Conservation (phyloP, 331 rosid genomes). For the Phaseolus coccineus region DNA sequence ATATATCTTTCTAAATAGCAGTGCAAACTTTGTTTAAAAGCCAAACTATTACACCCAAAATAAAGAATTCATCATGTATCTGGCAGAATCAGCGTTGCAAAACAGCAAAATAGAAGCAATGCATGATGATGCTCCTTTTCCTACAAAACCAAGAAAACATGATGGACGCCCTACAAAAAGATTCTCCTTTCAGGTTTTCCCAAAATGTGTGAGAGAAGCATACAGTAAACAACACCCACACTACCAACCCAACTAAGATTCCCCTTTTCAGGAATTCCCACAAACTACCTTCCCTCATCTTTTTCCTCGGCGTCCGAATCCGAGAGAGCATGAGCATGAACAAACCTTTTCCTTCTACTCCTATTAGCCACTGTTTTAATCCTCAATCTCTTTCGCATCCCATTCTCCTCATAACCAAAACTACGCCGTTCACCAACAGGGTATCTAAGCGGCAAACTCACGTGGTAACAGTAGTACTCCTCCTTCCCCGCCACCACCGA, state of each 20-base stretch:
- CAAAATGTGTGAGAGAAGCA: too few relatives aligned
- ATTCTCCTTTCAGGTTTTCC: too few relatives aligned
- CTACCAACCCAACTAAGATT: background rate
- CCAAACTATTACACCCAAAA: background rate
- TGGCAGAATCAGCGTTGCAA: constrained; percentile 31
- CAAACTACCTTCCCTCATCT: background rate
- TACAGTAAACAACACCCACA: background rate
- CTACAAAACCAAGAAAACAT: background rate
- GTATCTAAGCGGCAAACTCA: constrained; percentile 49
- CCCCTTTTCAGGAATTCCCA: background rate
- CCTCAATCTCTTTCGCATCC: constrained; percentile 43
- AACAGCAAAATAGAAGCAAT: constrained; percentile 34
- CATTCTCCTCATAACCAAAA: constrained; percentile 15
- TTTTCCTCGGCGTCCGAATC: constrained; percentile 31
- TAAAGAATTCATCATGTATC: background rate
- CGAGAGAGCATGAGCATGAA: constrained; percentile 5
- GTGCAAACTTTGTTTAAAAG: too few relatives aligned
- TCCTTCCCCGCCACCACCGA: constrained; percentile 59
- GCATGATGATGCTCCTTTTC: constrained; percentile 37
- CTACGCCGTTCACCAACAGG: constrained; percentile 1
- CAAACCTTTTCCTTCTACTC: constrained; percentile 32
- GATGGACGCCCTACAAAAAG: too few relatives aligned
- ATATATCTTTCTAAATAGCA: background rate
- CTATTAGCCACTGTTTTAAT: constrained; percentile 56
- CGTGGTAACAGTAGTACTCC: constrained; percentile 56